Evolutionary conservation across 2,329 filamentous ascomycete species (phyloP).

Genomic region (Aureobasidium leucospermi): DNA sequence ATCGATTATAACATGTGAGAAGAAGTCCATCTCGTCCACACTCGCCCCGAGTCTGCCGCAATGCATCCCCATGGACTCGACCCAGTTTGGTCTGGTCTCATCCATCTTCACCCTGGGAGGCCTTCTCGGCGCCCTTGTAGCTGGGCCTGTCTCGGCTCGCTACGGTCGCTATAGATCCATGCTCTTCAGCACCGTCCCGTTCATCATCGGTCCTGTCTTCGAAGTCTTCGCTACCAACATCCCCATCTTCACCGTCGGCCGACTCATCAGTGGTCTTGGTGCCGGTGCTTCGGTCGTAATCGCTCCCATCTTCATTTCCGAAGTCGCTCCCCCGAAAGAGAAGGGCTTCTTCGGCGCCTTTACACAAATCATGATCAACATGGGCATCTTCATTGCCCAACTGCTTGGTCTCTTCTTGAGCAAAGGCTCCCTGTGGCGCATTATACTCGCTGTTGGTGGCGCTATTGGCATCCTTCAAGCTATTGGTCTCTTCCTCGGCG

Average conservation of each 20-base stretch:
- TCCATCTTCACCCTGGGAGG: slow-evolving; percentile 90
- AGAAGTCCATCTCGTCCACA: slow-evolving; percentile 40
- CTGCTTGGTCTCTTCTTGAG: slow-evolving; percentile 82
- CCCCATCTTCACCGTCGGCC: slow-evolving; percentile 60
- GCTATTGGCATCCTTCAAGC: slow-evolving; percentile 61
- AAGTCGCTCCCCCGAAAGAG: slow-evolving; percentile 65
- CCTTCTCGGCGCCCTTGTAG: slow-evolving; percentile 69
- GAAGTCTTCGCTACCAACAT: slow-evolving; percentile 67
- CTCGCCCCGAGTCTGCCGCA: slow-evolving; percentile 45
- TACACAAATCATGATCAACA: slow-evolving; percentile 88
- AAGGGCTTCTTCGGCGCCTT: slow-evolving; percentile 65
- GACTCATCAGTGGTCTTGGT: slow-evolving; percentile 73
- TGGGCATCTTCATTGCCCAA: slow-evolving; percentile 76
- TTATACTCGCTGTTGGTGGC: slow-evolving; percentile 70
- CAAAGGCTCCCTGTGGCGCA: slow-evolving; percentile 69
- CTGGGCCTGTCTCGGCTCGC: slow-evolving; percentile 70
- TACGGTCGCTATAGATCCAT: slow-evolving; percentile 71
- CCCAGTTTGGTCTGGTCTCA: slow-evolving; percentile 76
- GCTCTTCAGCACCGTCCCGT: slow-evolving; percentile 69
- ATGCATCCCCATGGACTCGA: slow-evolving; percentile 82
- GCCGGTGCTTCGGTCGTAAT: slow-evolving; percentile 88
- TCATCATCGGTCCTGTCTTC: slow-evolving; percentile 64
- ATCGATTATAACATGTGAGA: slow-evolving; percentile 82
- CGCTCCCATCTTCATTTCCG: slow-evolving; percentile 89
- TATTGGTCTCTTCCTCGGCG: slow-evolving; percentile 58